Base-by-base conservation (phyloP, 176 grass and related monocot genomes). In the Cocos nucifera region DNA sequence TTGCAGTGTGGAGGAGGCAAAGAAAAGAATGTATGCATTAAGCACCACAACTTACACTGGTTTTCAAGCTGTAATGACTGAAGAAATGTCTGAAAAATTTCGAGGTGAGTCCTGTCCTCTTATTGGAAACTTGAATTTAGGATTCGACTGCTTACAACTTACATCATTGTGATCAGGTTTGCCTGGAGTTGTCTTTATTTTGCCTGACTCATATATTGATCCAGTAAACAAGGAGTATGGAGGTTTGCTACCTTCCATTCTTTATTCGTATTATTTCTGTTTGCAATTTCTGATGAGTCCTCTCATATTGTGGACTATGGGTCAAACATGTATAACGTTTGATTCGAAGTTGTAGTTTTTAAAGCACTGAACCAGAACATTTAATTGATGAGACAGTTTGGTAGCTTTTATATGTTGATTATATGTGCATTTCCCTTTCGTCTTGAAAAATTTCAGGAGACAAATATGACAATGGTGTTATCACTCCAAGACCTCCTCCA, bases 71-170 rank as follows among this genome's bases (percentile, higher is more conserved):
- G 78, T 75, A 78, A 80, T 97, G 81, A 72, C 80, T 20, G 87
- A 97, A 77, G 84, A 97, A 85, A 91, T 82, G 83, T 97, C 92
- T 2, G 87, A 97, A 72, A 97, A 97, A 26, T 97, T 97, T 17
- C 78, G 62, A 1, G 87, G 92, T 97, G 54, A 71, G 74, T 63
- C 12, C 20, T n/a, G 15, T 49, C 22, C 2, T 44, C 9, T 44
- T 8, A 44, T 44, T 9, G 35, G 9, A 44, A 44, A 0, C 6
- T 44, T 44, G 10, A 44, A 44, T 44, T 44, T 8, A 44, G 35
- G 35, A 44, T 44, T 5, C 59, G 18, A 54, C 65, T 69, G 28
- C 54, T 66, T 69, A 17, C 35, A n/a, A 62, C 53, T 15, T 63
- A 54, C 77, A 29, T 25, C 53, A 48, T 80, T 55, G 73, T 74